A percentile compares a stretch with the other conserved stretches of the same genome.
These are phyloP conservation scores for Sonneratia caseolaris DNA, from an alignment of 345 rosid species.

Conservation along the genomic window DNA sequence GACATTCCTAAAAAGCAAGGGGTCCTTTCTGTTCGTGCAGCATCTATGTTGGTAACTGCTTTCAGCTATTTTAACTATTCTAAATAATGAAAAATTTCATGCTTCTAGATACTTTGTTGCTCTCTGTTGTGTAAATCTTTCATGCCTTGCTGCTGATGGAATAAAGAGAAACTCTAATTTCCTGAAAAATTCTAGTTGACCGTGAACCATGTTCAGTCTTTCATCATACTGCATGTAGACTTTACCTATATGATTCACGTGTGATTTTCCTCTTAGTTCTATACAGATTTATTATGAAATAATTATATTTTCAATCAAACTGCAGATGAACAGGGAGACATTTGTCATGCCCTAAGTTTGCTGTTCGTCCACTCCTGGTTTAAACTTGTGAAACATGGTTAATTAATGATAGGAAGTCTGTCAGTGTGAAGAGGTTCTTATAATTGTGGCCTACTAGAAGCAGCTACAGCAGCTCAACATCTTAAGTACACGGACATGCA, in stretches of 20 bases:
- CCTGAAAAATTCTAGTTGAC: not conserved
- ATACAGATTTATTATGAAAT: not conserved
- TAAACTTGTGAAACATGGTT: not conserved
- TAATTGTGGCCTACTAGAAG: not conserved
- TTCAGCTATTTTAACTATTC: not conserved
- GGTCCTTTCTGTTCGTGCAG: conserved; percentile 73
- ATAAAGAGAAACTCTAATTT: not conserved
- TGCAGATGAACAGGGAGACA: not conserved
- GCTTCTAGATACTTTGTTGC: not conserved
- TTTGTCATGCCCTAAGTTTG: not conserved
- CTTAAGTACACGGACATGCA: not conserved
- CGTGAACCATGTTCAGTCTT: not conserved
- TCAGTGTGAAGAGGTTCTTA: not conserved
- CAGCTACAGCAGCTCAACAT: not conserved
- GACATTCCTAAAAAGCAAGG: conserved; percentile 62
- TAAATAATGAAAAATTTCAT: not conserved
- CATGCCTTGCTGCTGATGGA: not conserved
- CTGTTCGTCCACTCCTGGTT: not conserved
- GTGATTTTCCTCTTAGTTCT: not conserved
- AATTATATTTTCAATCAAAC: not conserved
- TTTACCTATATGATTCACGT: not conserved
- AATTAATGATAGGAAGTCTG: not conserved
- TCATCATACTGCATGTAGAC: not conserved
- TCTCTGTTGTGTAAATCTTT: not conserved
- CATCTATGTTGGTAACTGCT: conserved; percentile 88